Evolutionary conservation across 2,329 filamentous ascomycete species (phyloP).

Genomic region (Fragosphaeria purpurea): DNA sequence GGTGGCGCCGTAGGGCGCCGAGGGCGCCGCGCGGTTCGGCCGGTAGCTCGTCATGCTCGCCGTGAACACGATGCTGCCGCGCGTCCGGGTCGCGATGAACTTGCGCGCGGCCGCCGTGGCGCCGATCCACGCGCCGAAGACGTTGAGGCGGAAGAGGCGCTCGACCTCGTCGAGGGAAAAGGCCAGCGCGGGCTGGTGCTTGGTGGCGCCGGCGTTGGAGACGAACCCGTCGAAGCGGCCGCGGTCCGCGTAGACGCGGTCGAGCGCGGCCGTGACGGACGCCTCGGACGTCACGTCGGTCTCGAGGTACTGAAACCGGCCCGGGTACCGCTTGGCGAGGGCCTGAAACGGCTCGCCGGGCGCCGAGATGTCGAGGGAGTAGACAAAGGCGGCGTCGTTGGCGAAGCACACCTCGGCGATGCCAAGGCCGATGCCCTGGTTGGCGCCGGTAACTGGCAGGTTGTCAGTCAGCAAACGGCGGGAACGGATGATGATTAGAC

Average conservation of each 20-base stretch:
- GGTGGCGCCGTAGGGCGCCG: conserved; percentile 35
- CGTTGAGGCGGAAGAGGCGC: conserved; percentile 35
- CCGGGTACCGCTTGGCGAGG: conserved; percentile 29
- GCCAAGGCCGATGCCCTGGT: conserved; percentile 35
- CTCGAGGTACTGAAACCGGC: conserved; percentile 32
- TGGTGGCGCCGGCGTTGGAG: conserved; percentile 32
- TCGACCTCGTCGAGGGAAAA: conserved; percentile 30
- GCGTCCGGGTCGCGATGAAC: conserved; percentile 25
- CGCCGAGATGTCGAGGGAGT: conserved; percentile 29
- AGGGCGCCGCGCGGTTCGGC: conserved; percentile 40
- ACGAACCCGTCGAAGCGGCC: conserved; percentile 33
- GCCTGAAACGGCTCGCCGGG: conserved; percentile 27
- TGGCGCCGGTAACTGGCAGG: conserved; percentile 28
- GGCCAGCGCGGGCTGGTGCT: conserved; percentile 35
- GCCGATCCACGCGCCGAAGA: conserved; percentile 35
- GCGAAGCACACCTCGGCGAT: conserved; percentile 36
- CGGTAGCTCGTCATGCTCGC: conserved; percentile 38
- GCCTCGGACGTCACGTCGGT: conserved; percentile 35
- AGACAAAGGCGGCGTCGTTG: conserved; percentile 30
- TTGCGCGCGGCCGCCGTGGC: conserved; percentile 34
- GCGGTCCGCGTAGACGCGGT: conserved; percentile 26
- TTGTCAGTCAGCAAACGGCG: no score
- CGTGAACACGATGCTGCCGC: conserved; percentile 34
- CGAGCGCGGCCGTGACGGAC: conserved; percentile 29
- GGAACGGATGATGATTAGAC: no score